Base-by-base conservation (phyloP, 2,329 filamentous ascomycete genomes). In the Cercospora sp. region DNA sequence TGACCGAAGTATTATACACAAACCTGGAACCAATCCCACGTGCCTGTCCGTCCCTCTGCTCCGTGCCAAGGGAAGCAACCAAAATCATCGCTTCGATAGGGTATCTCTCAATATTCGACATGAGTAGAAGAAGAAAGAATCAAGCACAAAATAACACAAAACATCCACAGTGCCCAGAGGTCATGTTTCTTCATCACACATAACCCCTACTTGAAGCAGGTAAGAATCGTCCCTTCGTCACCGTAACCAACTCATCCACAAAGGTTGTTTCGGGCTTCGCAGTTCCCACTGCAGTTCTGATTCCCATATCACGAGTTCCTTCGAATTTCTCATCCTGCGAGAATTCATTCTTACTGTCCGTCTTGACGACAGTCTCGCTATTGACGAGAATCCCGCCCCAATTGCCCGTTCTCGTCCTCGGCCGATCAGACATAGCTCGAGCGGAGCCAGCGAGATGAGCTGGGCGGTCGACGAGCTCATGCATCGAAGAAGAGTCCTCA, bases 241-340 rank as follows among this genome's bases (percentile, higher is more conserved):
- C 72, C 23, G 68, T 64, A 30, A 76, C 75, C 31, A 80, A 71
- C 68, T 76, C 72, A 62, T 84, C 81, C 6, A 79, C 81, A 72
- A 82, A 75, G 0, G 80, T 83, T 10, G 64, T 64, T 67, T 81
- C 78, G 67, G 83, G 81, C 64, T 75, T 77, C 16, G 78, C 78
- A n/a, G 72, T 74, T 36, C 69, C 64, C 18, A 76, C 72, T 16
- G 73, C 75, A 2, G 75, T 75, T 30, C 72, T 72, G 48, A 74
- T 70, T 13, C 75, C 74, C 63, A 74, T 63, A 2, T 67, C 79
- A 13, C 79, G 72, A 20, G 64, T 75, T 68, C 75, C 73, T 61
- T 51, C 63, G 30, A 69, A 66, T 42, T 66, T 60, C 20, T 68
- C 65, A 23, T 71, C 69, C 55, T 65, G 59, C 42, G 67, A 68